Conservation (phyloP, 257 asterid species). For the Handroanthus guayacan region DNA sequence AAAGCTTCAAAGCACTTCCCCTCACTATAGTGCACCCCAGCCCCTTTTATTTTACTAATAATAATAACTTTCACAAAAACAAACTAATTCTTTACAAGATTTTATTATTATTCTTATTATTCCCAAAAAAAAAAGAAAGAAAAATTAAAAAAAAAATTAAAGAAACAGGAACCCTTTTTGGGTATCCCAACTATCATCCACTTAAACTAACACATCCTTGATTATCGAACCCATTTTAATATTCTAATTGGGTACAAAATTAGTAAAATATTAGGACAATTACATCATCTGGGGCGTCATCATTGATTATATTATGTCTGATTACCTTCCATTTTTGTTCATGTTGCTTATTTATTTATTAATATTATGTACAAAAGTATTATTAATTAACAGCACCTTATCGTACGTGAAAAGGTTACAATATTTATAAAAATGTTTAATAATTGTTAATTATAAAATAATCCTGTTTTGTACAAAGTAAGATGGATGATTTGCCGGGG, state of each 20-base stretch:
- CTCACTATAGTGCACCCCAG: not conserved
- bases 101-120: slow-evolving; percentile 14
- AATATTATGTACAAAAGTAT: not conserved
- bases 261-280: slow-evolving; percentile 40
- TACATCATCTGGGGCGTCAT: slow-evolving; percentile 68
- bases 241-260: slow-evolving; percentile 29
- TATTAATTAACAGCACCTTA: slow-evolving; percentile 14
- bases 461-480: slow-evolving; percentile 24
- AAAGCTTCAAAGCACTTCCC: slow-evolving; percentile 39
- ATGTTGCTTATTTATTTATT: slow-evolving; percentile 11
- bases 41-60: not conserved
- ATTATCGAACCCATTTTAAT: slow-evolving; percentile 42
- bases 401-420: not conserved
- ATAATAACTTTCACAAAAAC: not conserved
- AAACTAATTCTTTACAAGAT: slow-evolving; percentile 34
- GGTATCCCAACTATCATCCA: slow-evolving; percentile 27
- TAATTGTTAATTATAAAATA: slow-evolving; percentile 13
- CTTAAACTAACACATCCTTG: slow-evolving; percentile 37
- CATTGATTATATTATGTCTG: slow-evolving; percentile 41
- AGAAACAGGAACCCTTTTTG: slow-evolving; percentile 3
- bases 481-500: slow-evolving; percentile 33
- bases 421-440: not conserved
- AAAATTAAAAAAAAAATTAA: not conserved
- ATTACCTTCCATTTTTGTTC: slow-evolving; percentile 47
- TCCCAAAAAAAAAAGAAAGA: slow-evolving; percentile 6